Evolutionary conservation across 495 filamentous ascomycete genomes (phyloP).

Genomic region (Hyphodiscus hymeniophilus): DNA sequence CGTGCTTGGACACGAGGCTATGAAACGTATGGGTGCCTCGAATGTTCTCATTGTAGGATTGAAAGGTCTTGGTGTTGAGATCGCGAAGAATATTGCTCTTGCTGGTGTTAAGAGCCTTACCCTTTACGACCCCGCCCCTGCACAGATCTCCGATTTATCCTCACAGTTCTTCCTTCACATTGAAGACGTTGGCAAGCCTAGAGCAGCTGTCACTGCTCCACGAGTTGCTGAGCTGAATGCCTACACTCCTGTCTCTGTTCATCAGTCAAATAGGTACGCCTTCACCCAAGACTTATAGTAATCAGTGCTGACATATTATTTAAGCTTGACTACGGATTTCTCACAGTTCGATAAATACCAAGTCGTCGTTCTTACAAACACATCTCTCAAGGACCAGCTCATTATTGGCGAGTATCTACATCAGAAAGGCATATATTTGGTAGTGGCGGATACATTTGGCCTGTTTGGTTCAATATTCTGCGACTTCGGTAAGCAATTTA

Average conservation of each 20-base stretch:
- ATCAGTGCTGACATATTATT: constrained; percentile 4
- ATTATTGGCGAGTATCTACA: constrained; percentile 87
- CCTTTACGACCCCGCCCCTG: constrained; percentile 75
- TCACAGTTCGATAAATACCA: constrained; percentile 79
- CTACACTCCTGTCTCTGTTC: constrained; percentile 81
- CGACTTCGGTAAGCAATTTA: constrained; percentile 92
- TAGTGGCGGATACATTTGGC: constrained; percentile 82
- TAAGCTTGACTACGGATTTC: constrained; percentile 48
- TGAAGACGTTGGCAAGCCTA: constrained; percentile 85
- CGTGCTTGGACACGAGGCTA: constrained; percentile 96
- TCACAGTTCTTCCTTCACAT: constrained; percentile 92
- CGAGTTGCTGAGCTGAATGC: constrained; percentile 92
- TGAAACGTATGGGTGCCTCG: constrained; percentile 98
- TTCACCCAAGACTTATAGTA: background rate
- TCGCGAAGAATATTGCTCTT: constrained; percentile 97
- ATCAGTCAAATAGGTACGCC: constrained; percentile 40
- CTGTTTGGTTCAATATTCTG: constrained; percentile 96
- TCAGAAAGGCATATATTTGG: constrained; percentile 79
- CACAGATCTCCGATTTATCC: constrained; percentile 76
- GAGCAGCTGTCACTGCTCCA: constrained; percentile 78
- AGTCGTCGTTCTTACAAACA: constrained; percentile 83
- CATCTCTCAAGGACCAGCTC: constrained; percentile 69
- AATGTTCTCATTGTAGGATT: constrained; percentile 89
- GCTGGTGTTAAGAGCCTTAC: constrained; percentile 83
- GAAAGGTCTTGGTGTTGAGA: constrained; percentile 92